Percentiles rank a stretch among this genome's conserved stretches.
Evolutionary conservation across 495 filamentous ascomycete genomes (phyloP).

Genomic region (Chaetomium tenue): DNA sequence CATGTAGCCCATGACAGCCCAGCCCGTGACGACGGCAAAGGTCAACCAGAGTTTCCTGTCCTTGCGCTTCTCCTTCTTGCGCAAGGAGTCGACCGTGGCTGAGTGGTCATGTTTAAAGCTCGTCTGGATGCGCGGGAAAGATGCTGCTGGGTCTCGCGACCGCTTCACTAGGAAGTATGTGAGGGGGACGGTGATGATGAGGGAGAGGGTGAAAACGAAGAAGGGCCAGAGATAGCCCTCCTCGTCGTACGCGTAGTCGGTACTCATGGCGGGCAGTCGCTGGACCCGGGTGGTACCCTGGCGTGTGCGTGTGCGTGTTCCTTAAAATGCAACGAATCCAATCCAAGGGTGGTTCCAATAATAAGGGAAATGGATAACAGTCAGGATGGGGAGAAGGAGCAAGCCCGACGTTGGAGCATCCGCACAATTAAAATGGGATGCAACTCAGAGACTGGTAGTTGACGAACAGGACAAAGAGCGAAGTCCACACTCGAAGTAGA

Average conservation of each 20-base stretch:
- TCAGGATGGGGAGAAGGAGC: background rate
- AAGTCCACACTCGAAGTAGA: constrained; percentile 7
- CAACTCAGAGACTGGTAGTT: background rate
- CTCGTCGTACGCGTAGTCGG: constrained; percentile 97
- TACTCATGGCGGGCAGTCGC: constrained; percentile 66
- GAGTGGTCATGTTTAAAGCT: constrained; percentile 78
- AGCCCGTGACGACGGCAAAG: constrained; percentile 70
- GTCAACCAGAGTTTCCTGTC: constrained; percentile 87
- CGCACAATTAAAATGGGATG: constrained; percentile 6
- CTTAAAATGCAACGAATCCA: background rate
- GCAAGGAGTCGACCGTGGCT: constrained; percentile 79
- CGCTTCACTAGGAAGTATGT: constrained; percentile 81
- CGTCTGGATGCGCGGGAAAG: constrained; percentile 55
- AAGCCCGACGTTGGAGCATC: constrained; percentile 2
- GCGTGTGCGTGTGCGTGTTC: background rate
- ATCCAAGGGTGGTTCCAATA: background rate
- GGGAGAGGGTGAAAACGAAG: constrained; percentile 88
- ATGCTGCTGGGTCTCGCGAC: constrained; percentile 63
- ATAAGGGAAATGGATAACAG: background rate
- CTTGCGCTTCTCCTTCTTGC: constrained; percentile 83
- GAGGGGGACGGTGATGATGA: constrained; percentile 84
- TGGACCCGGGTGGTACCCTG: background rate
- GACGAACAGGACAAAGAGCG: constrained; percentile 15
- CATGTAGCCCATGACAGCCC: constrained; percentile 86
- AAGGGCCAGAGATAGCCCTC: constrained; percentile 98